Percentiles rank a stretch among this genome's conserved stretches.
Conservation (phyloP, 805 yeast species). For the Yarrowia sp. region DNA sequence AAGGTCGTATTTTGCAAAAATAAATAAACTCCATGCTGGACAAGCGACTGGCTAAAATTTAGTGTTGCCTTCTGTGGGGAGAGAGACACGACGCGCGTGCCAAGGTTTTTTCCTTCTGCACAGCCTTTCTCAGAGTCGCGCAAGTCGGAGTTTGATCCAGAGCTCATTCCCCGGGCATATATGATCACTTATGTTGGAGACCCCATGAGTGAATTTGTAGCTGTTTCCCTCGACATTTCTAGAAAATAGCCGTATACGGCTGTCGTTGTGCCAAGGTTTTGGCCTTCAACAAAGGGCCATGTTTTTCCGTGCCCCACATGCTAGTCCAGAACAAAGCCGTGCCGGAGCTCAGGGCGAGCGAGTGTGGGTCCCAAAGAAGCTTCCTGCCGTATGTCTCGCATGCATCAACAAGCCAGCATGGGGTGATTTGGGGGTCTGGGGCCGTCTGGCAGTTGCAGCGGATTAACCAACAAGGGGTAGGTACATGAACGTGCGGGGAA, state of each 20-base stretch:
- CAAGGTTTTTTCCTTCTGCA: background rate
- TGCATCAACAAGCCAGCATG: background rate
- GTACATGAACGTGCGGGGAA: background rate
- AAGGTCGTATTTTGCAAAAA: background rate
- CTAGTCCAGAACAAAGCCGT: background rate
- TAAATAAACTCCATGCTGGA: background rate
- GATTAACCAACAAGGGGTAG: constrained; percentile 4
- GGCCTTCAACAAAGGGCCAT: too few species aligned
- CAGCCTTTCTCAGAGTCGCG: too few species aligned
- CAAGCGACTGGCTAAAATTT: background rate
- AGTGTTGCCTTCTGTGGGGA: background rate
- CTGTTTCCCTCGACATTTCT: too few species aligned
- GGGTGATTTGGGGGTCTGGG: background rate
- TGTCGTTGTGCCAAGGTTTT: too few species aligned
- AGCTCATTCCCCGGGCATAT: too few species aligned
- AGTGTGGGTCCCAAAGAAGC: background rate
- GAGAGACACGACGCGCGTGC: background rate
- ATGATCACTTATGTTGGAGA: too few species aligned
- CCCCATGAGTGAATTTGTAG: too few species aligned
- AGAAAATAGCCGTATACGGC: too few species aligned
- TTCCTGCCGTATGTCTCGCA: background rate
- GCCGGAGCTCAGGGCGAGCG: background rate
- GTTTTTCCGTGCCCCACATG: constrained; percentile 2
- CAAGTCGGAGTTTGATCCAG: too few species aligned
- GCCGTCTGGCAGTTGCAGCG: background rate